A percentile compares a stretch with the other conserved stretches of the same genome.
phyloP scores from a whole-genome alignment of 768 basidiomycete genomes.

The Lentinus brumalis region DNA sequence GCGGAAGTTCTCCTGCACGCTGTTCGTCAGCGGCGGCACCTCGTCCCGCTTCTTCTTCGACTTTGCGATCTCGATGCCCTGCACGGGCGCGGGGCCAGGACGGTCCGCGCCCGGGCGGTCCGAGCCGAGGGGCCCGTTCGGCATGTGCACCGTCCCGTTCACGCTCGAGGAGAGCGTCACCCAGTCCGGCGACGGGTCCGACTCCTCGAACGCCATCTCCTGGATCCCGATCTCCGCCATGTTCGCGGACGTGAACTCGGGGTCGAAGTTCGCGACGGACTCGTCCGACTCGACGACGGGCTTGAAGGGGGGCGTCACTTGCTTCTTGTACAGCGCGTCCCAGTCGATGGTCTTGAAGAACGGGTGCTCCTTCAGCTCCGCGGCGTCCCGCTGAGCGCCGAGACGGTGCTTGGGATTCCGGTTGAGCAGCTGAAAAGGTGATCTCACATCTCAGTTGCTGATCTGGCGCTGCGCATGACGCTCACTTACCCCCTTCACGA shows the following conservation, averaged over 20 bases:
- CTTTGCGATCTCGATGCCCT: slow-evolving; percentile 54
- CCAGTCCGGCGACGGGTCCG: slow-evolving; percentile 76
- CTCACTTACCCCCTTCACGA: slow-evolving; percentile 91
- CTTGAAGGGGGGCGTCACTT: slow-evolving; percentile 96
- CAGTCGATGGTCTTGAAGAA: slow-evolving; percentile 95
- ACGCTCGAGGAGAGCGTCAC: slow-evolving; percentile 46
- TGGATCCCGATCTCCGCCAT: slow-evolving; percentile 65
- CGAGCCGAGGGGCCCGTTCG: slow-evolving; percentile 74
- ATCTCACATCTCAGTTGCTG: neutral
- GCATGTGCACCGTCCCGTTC: slow-evolving; percentile 52
- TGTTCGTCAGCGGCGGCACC: slow-evolving; percentile 75
- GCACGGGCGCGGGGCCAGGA: slow-evolving; percentile 12
- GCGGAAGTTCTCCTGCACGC: slow-evolving; percentile 94
- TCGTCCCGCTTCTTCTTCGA: slow-evolving; percentile 42
- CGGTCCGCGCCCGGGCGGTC: slow-evolving; percentile 24
- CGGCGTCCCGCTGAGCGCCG: slow-evolving; percentile 88
- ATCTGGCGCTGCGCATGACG: slow-evolving; percentile 1
- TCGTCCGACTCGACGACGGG: slow-evolving; percentile 98
- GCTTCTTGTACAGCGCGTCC: slow-evolving; percentile 81
- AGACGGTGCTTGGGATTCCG: slow-evolving; percentile 98
- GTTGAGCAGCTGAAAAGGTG: slow-evolving; percentile 76
- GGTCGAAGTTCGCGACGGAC: slow-evolving; percentile 96
- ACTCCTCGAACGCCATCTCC: slow-evolving; percentile 41
- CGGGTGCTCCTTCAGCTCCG: slow-evolving; percentile 92
- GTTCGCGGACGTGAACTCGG: slow-evolving; percentile 95